Evolutionary conservation across 352 stramenopile species (phyloP), one percentile per base, ranked within the genome.

Genomic region (Pythium brachiatum): DNA sequence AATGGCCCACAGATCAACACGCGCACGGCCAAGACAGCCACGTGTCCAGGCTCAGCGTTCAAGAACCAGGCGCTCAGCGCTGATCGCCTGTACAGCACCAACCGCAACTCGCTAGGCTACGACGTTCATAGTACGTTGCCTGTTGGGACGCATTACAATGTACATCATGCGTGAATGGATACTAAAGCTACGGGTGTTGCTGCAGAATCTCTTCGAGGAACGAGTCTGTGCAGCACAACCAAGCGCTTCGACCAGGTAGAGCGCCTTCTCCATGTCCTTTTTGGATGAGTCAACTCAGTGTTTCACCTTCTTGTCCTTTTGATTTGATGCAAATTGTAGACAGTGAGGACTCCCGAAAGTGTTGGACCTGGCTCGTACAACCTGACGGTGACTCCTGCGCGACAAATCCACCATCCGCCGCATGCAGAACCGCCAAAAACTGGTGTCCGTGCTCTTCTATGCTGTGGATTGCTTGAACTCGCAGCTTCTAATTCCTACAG

Each of bases 21-120:
- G 13, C 64, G 80, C 2, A 56, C 83, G 27, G 74, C 74, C n/a
- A 87, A 78, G 69, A 90, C 82, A 0, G 74, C 68, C 0, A 75
- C 81, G 18, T 70, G 75, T 29, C 78, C 78, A 2, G 82, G 82
- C 18, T 87, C 82, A 5, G 82, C 82, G 1, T 91, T 91, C 44
- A 71, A 68, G 32, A 89, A 88, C 70, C 70, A 86, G 23, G 83
- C 74, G 34, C 52, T 78, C 0, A 88, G 79, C 55, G 66, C 76
- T 15, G 82, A 91, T 59, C 75, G 81, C 34, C 75, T 91, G 21
- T 91, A 91, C 59, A 91, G 78, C 68, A 81, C 76, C 13, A 88
- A 68, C 34, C 69, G 56, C 34, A 72, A 80, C 31, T 76, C 78
- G 0, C 54, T 91, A 13, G 82, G 82, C 20, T 90, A 91, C 46